Evolutionary conservation across 345 rosid species (phyloP), one percentile per base, ranked within the genome.

Genomic region (Euphorbia peplus): DNA sequence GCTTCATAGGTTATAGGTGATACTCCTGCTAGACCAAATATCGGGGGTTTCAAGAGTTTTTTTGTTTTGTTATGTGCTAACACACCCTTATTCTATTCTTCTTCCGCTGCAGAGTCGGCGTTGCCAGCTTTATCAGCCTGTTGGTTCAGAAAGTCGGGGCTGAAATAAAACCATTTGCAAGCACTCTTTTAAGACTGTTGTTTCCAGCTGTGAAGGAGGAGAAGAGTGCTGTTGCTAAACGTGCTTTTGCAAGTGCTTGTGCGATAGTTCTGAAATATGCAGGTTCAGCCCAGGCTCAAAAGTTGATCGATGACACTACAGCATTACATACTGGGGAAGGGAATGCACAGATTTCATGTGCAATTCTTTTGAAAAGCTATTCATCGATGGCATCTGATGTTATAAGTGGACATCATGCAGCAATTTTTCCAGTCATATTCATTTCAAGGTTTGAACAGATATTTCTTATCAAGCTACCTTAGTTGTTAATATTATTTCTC

Each of bases 201-300:
- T 86, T 93, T 84, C 93, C 91, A 64, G 97, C 83, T 66, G 96
- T 85, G 35, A 85, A 22, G 78, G 92, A 89, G 72, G 97, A 91
- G 83, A 91, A 75, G 88, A 91, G 97, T 75, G 70, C 82, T 66
- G 85, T 83, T 11, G 87, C 84, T 57, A 93, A 89, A 76, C 96
- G 96, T 81, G 89, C 98, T n/a, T 93, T 90, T 75, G 88, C 97
- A 73, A 82, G 86, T 79, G 90, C 98, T 28, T 93, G 97, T 81
- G 91, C 88, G 64, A 58, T 82, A 57, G 83, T 89, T 68, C 78
- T 93, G 83, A 93, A 93, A 83, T 70, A 85, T 81, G 81, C 96
- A 74, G 68, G 74, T 76, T 74, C 88, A 41, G 79, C 92, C 70
- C 92, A 84, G 73, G 95, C 89, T 51, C 81, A 88, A 73, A 88